Evolutionary conservation across 2,329 filamentous ascomycete genomes (phyloP).

Genomic region (Xylaria sp.): DNA sequence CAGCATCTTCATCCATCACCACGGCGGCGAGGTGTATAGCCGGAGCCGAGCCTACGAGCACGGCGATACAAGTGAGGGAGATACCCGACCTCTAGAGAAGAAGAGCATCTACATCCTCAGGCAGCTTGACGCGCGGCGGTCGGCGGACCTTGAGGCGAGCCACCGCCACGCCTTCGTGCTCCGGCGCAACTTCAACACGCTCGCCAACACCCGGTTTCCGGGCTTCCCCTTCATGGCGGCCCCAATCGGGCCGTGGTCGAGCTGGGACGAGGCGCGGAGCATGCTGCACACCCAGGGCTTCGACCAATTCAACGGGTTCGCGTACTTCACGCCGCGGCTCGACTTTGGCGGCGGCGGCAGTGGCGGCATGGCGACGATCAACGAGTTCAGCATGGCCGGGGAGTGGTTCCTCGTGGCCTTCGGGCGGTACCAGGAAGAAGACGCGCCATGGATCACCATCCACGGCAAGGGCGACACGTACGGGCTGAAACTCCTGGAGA

Average conservation of each 20-base stretch:
- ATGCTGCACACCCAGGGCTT: constrained; percentile 15
- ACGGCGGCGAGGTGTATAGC: constrained; percentile 14
- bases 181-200: constrained; percentile 9
- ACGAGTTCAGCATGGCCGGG: not conserved
- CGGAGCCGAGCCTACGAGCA: constrained; percentile 2
- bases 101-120: constrained; percentile 14
- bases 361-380: not conserved
- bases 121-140: constrained; percentile 2
- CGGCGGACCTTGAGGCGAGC: not conserved
- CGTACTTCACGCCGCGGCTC: not conserved
- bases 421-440: not conserved
- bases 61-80: not conserved
- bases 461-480: not conserved
- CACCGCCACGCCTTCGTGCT: constrained; percentile 10
- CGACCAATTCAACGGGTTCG: constrained; percentile 3
- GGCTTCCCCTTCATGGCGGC: not conserved
- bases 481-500: not conserved
- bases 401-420: not conserved
- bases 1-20: constrained; percentile 8
- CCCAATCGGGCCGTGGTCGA: not conserved
- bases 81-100: not conserved
- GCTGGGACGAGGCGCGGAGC: not conserved
- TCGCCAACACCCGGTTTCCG: not conserved
- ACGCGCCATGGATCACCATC: not conserved
- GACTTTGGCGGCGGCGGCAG: too few species aligned